A percentile compares a stretch with the other conserved stretches of the same genome.
These are phyloP conservation scores for Pistacia vera DNA, from an alignment of 345 rosid species.

Conservation along the genomic window DNA sequence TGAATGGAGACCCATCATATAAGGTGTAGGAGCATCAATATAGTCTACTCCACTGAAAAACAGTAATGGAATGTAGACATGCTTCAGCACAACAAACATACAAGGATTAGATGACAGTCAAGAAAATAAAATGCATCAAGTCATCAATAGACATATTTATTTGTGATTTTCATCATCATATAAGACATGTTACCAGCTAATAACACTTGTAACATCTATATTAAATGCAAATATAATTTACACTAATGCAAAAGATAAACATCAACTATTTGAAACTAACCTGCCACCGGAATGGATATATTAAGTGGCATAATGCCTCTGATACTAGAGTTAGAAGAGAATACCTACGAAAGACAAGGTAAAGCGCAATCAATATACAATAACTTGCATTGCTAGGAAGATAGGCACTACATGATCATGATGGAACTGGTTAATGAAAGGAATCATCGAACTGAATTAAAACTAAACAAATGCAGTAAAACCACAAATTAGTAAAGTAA, in stretches of 20 bases:
- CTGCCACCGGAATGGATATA: slow-evolving; percentile 99
- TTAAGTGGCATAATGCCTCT: slow-evolving; percentile 96
- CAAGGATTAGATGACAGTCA: slow-evolving; percentile 44
- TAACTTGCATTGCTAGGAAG: slow-evolving; percentile 5
- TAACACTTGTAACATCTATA: background rate
- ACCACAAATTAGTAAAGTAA: background rate
- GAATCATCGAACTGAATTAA: background rate
- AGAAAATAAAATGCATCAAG: slow-evolving; percentile 8
- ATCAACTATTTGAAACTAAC: slow-evolving; percentile 36
- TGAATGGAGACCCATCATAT: slow-evolving; percentile 99
- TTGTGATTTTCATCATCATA: slow-evolving; percentile 15
- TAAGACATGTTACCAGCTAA: background rate
- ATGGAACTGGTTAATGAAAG: slow-evolving; percentile 3
- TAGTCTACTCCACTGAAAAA: slow-evolving; percentile 99
- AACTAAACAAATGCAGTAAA: background rate
- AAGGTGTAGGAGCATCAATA: slow-evolving; percentile 99
- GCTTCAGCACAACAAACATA: slow-evolving; percentile 81
- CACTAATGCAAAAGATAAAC: slow-evolving; percentile 1
- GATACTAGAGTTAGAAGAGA: slow-evolving; percentile 88
- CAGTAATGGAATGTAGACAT: slow-evolving; percentile 99
- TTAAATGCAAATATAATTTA: background rate
- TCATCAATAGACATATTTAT: slow-evolving; percentile 2
- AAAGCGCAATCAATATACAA: slow-evolving; percentile 15
- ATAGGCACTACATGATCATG: background rate
- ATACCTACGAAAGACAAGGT: slow-evolving; percentile 56